These are phyloP conservation scores for Ascochyta lentis DNA, from an alignment of 2,329 filamentous ascomycete species.

Conservation along the genomic window DNA sequence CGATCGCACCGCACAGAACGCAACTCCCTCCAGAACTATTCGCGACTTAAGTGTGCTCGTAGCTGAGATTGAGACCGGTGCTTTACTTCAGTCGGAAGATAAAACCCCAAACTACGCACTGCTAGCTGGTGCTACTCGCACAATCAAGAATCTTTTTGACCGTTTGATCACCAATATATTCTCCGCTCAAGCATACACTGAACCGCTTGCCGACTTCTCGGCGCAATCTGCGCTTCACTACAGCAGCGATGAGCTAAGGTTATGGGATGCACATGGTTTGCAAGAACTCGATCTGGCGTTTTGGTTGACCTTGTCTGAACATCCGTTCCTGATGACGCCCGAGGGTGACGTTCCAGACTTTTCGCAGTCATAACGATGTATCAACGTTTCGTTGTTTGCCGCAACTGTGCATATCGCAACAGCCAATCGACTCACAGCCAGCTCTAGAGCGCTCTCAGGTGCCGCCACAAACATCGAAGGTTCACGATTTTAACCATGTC, in stretches of 20 bases:
- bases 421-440: no score
- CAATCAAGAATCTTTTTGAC: neutral
- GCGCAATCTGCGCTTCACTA: neutral
- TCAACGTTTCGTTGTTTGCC: no score
- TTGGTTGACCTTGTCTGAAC: neutral
- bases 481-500: no score
- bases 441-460: no score
- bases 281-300: neutral
- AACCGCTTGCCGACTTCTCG: neutral
- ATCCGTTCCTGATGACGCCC: neutral
- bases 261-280: neutral
- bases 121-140: neutral
- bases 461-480: no score
- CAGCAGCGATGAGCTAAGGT: neutral
- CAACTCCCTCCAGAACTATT: neutral
- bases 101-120: neutral
- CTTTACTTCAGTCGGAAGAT: neutral
- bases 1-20: neutral
- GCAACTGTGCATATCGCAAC: no score
- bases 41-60: neutral
- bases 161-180: neutral
- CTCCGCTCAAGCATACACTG: neutral
- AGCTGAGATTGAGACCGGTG: neutral
- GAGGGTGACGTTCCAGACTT: neutral
- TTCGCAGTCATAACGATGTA: no score